Percentiles rank a stretch among this genome's conserved stretches.
These are phyloP conservation scores for Syzygium aromaticum DNA, from an alignment of 345 rosid species.

Conservation along the genomic window DNA sequence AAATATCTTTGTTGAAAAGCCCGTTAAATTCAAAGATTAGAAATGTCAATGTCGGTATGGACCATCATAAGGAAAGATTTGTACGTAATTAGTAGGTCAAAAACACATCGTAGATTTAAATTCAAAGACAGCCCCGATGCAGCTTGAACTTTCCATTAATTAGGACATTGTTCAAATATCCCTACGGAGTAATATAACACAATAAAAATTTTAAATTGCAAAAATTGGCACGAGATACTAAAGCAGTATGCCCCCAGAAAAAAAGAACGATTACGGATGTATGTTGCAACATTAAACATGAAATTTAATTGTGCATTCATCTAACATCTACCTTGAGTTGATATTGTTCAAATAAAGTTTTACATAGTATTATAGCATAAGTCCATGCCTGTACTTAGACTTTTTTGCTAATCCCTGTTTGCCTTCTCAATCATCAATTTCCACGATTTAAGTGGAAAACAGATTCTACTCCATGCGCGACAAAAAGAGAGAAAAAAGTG, in stretches of 20 bases:
- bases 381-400: not conserved
- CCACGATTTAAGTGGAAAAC: not conserved
- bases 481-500: not conserved
- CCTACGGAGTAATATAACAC: not conserved
- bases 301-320: not conserved
- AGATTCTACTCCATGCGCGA: not conserved
- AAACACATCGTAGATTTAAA: not conserved
- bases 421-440: not conserved
- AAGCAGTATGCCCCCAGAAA: not conserved
- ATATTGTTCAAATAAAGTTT: not conserved
- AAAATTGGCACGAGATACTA: not conserved
- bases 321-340: not conserved
- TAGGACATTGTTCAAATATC: not conserved
- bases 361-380: not conserved
- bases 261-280: not conserved
- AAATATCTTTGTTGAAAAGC: not conserved
- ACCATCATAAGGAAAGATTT: not conserved
- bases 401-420: not conserved
- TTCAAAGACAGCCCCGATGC: not conserved
- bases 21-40: not conserved
- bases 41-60: not conserved
- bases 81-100: not conserved
- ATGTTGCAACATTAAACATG: not conserved
- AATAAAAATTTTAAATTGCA: not conserved
- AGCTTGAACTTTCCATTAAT: not conserved